Conservation (phyloP, 2,329 filamentous ascomycete species). For the Ascochyta pisi region DNA sequence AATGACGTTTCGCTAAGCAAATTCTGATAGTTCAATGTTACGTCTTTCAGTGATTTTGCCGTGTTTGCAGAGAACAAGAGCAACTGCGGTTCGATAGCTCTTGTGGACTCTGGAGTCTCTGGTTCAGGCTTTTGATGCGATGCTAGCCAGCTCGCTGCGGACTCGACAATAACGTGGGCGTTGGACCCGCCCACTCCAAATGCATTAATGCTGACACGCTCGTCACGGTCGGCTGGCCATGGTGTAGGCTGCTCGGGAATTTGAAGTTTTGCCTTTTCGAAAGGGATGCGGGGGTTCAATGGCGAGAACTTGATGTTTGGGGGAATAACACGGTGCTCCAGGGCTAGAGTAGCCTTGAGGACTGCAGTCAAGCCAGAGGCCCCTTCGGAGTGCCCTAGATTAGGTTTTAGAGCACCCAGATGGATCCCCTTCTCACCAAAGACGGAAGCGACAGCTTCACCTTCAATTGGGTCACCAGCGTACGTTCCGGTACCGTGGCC, state of each 20-base stretch:
- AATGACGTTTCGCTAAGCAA: not conserved
- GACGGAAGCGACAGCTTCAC: constrained; percentile 12
- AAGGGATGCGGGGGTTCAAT: constrained; percentile 24
- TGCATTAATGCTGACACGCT: constrained; percentile 19
- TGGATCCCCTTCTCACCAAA: constrained; percentile 15
- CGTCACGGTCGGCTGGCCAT: constrained; percentile 11
- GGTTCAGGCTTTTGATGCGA: not conserved
- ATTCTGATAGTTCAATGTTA: not conserved
- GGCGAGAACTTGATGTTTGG: constrained; percentile 28
- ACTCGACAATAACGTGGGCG: constrained; percentile 25
- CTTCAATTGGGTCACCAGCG: constrained; percentile 51
- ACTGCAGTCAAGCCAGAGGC: constrained; percentile 46
- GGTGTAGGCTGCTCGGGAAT: constrained; percentile 17
- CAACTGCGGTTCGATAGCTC: constrained; percentile 6
- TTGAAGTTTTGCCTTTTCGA: constrained; percentile 10
- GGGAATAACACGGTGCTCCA: constrained; percentile 46
- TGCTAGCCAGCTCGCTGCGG: not conserved
- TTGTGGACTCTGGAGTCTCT: not conserved
- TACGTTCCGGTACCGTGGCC: constrained; percentile 56
- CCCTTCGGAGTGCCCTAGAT: constrained; percentile 50
- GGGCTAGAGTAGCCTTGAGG: constrained; percentile 45
- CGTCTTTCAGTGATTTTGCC: constrained; percentile 13
- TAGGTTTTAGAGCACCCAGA: constrained; percentile 36
- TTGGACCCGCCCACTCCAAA: constrained; percentile 24
- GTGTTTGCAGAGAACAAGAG: constrained; percentile 28